Conservation (phyloP, 768 basidiomycete species). For the Rhizopogon salebrosus region DNA sequence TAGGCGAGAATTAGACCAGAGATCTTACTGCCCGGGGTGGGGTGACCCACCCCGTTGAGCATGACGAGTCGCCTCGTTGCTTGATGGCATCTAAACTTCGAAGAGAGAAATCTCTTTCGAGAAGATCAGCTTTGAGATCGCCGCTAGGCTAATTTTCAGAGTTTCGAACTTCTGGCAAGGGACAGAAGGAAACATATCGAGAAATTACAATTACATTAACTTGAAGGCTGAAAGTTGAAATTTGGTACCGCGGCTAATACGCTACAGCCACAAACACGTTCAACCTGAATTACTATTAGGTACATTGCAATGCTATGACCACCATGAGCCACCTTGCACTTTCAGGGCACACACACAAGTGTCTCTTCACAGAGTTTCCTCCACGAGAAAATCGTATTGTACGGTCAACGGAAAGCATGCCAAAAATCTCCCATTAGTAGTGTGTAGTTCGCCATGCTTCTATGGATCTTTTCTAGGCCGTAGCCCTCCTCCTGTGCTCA, state of each 20-base stretch:
- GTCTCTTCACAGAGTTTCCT: not conserved
- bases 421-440: slow-evolving; percentile 9
- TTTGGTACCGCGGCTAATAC: not conserved
- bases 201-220: slow-evolving; percentile 1
- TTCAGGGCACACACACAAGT: slow-evolving; percentile 1
- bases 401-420: slow-evolving; percentile 2
- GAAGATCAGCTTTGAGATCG: slow-evolving; percentile 27
- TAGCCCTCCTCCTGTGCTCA: slow-evolving; percentile 46
- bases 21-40: slow-evolving; percentile 12
- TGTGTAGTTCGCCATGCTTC: slow-evolving; percentile 21
- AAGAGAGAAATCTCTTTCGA: slow-evolving; percentile 2
- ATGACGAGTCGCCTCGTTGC: slow-evolving; percentile 10
- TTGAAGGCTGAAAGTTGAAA: not conserved
- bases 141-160: slow-evolving; percentile 20
- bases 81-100: slow-evolving; percentile 10
- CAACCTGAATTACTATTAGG: not conserved
- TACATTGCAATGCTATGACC: not conserved
- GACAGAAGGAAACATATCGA: slow-evolving; percentile 5
- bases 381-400: slow-evolving; percentile 3
- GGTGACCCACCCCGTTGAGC: not conserved
- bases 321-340: slow-evolving; percentile 2
- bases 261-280: slow-evolving; percentile 2
- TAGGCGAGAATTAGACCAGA: slow-evolving; percentile 7
- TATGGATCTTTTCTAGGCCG: slow-evolving; percentile 27
- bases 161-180: slow-evolving; percentile 9